Percentiles rank a stretch among this genome's conserved stretches.
Conservation (phyloP, 306 rosid genomes). For the Arachis stenosperma region DNA sequence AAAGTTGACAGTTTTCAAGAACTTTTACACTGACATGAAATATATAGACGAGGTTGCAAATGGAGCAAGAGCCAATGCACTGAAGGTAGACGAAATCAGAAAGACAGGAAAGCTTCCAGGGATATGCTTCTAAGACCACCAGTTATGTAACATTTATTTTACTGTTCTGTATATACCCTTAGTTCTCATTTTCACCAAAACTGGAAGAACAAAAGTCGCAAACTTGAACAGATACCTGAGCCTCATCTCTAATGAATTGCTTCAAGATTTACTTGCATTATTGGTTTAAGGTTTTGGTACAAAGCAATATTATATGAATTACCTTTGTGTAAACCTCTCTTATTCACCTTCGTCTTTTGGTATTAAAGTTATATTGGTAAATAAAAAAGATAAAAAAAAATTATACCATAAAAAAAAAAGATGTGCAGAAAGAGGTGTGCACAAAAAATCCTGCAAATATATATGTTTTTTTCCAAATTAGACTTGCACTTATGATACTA, state of each 20-base stretch:
- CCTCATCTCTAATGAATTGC: background rate
- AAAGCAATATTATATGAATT: no score
- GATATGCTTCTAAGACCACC: conserved; percentile 53
- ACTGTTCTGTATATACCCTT: conserved; percentile 19
- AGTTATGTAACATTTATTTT: conserved; percentile 28
- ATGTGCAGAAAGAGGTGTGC: no score
- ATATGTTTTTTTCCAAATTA: no score
- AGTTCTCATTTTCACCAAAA: conserved; percentile 19
- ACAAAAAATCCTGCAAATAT: no score
- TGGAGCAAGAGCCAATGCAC: conserved; percentile 49
- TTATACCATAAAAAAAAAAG: no score
- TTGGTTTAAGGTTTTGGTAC: conserved; percentile 15
- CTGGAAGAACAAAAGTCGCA: conserved; percentile 11
- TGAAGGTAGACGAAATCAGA: conserved; percentile 54
- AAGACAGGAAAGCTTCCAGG: conserved; percentile 61
- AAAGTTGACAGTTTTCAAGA: conserved; percentile 44
- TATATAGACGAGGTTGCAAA: conserved; percentile 49
- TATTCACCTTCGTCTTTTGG: no score
- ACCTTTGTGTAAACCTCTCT: no score
- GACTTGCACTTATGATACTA: background rate
- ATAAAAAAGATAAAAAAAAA: no score
- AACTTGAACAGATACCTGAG: conserved; percentile 10
- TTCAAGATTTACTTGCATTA: conserved; percentile 15
- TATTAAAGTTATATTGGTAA: no score
- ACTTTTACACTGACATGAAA: conserved; percentile 34